phyloP scores from a whole-genome alignment of 768 basidiomycete species.

The Tulasnella sp. region DNA sequence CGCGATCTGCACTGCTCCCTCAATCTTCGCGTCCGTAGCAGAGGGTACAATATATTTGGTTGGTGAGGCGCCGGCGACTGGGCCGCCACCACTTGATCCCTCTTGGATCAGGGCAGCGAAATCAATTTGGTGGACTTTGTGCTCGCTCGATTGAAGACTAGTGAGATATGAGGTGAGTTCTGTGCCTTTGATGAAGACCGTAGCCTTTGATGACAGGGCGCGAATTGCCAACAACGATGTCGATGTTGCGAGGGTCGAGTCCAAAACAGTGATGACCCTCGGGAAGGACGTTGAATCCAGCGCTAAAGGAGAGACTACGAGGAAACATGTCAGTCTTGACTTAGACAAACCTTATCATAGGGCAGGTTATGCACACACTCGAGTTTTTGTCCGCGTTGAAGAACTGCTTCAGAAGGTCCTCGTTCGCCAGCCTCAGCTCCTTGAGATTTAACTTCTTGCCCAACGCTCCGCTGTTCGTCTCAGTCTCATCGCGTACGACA shows the following conservation, averaged over 20 bases:
- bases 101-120: conserved; percentile 49
- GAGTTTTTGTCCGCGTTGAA: conserved; percentile 78
- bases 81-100: conserved; percentile 22
- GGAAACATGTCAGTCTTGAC: too few species aligned
- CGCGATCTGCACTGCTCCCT: conserved; percentile 83
- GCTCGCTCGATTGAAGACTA: conserved; percentile 53
- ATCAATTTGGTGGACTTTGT: conserved; percentile 63
- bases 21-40: conserved; percentile 56
- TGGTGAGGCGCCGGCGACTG: conserved; percentile 19
- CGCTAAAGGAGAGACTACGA: conserved; percentile 68
- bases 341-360: too few species aligned
- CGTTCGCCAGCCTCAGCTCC: conserved; percentile 74
- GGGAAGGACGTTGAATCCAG: conserved; percentile 55
- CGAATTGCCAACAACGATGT: conserved; percentile 63
- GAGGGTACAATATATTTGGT: conserved; percentile 23
- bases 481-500: conserved; percentile 74
- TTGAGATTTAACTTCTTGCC: conserved; percentile 75
- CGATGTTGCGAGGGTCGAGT: conserved; percentile 63
- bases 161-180: conserved; percentile 65
- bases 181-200: conserved; percentile 66
- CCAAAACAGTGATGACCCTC: conserved; percentile 63
- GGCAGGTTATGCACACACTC: too few species aligned
- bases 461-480: conserved; percentile 64
- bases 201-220: conserved; percentile 51
- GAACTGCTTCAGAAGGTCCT: conserved; percentile 78